Conservation (phyloP, 2,329 filamentous ascomycete species). For the Colletotrichum tamarilloi region DNA sequence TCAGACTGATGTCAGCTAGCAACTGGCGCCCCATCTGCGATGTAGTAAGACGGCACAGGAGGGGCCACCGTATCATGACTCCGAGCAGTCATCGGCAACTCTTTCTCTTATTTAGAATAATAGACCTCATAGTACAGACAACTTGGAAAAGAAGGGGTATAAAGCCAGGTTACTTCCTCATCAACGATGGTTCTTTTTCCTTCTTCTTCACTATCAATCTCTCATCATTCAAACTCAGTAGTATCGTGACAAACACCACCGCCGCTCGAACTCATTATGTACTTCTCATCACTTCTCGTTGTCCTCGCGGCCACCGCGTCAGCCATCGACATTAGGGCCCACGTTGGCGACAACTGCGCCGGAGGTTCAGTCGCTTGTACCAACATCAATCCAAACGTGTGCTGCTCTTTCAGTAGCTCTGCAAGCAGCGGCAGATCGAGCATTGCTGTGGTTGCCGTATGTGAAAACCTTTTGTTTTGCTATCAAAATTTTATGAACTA, state of each 20-base stretch:
- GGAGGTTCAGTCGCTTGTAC: not conserved
- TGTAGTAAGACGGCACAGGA: not conserved
- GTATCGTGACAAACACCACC: not conserved
- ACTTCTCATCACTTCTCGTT: constrained; percentile 1
- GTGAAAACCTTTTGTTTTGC: constrained; percentile 1
- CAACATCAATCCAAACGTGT: constrained; percentile 25
- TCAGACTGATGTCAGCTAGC: not conserved
- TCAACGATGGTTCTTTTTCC: not conserved
- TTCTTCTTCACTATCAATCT: not conserved
- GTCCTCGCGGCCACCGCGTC: constrained; percentile 14
- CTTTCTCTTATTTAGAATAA: not conserved
- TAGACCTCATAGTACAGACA: not conserved
- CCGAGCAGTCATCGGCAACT: not conserved
- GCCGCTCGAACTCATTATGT: constrained; percentile 2
- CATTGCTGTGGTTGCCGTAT: constrained; percentile 10
- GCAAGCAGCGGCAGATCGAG: not conserved
- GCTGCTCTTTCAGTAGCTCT: constrained; percentile 18
- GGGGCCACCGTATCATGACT: not conserved
- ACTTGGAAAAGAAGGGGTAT: not conserved
- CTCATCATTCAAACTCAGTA: not conserved
- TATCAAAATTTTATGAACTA: not conserved
- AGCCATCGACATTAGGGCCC: constrained; percentile 20
- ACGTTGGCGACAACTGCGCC: not conserved
- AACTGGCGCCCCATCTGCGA: not conserved
- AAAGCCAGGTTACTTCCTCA: not conserved